Percentiles rank a stretch among this genome's conserved stretches.
phyloP scores from a whole-genome alignment of 75 land plant genomes.

The Selaginella moellendorffii region DNA sequence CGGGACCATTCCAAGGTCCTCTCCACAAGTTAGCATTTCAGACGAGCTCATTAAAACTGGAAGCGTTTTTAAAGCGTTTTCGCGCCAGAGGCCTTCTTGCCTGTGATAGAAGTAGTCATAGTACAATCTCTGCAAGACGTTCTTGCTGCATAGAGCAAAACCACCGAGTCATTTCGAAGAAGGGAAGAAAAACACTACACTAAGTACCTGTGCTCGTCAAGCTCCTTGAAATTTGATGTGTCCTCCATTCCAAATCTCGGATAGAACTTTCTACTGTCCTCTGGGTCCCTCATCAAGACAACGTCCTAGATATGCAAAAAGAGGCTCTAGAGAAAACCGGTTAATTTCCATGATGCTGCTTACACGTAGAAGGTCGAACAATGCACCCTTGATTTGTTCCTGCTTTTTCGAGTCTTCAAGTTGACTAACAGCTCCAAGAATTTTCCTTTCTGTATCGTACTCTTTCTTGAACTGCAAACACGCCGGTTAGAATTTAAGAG shows the following conservation, averaged over 20 bases:
- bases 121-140: conserved; percentile 57
- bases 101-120: conserved; percentile 84
- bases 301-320: conserved; percentile 52
- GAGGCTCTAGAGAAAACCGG: background rate
- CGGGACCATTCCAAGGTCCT: conserved; percentile 93
- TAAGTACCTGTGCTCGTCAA: conserved; percentile 82
- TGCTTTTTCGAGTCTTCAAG: conserved; percentile 25
- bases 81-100: conserved; percentile 82
- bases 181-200: background rate
- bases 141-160: conserved; percentile 40
- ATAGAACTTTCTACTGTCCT: conserved; percentile 64
- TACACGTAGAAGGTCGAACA: conserved; percentile 73
- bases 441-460: conserved; percentile 74
- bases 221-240: conserved; percentile 60
- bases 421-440: conserved; percentile 30
- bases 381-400: conserved; percentile 27
- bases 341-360: no score
- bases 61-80: conserved; percentile 85
- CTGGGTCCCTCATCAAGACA: conserved; percentile 79
- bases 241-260: conserved; percentile 89
- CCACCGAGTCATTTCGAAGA: background rate
- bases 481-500: no score
- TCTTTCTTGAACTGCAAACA: conserved; percentile 55
- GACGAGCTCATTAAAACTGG: conserved; percentile 88
- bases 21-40: conserved; percentile 95